These are phyloP conservation scores for Yamadazyma scolyti DNA, from an alignment of 805 yeast genomes.

Conservation along the genomic window DNA sequence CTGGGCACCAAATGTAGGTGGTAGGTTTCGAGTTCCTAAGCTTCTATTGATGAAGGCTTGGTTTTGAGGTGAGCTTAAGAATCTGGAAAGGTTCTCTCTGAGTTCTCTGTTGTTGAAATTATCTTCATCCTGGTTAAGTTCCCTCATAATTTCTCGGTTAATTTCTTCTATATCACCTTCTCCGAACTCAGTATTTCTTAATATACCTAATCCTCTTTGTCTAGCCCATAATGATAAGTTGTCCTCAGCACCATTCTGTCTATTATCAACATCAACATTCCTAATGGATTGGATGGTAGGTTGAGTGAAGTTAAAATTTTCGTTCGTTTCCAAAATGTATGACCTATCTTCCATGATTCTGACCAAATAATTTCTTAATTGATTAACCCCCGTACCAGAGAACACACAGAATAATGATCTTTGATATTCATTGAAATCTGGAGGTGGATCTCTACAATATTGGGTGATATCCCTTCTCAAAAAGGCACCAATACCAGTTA, in stretches of 20 bases:
- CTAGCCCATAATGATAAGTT: slow-evolving; percentile 21
- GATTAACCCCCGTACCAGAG: slow-evolving; percentile 82
- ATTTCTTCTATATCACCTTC: slow-evolving; percentile 22
- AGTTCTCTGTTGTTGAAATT: slow-evolving; percentile 29
- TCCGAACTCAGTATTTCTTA: slow-evolving; percentile 11
- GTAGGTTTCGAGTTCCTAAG: no score
- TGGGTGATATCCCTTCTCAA: slow-evolving; percentile 78
- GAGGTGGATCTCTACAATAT: slow-evolving; percentile 89
- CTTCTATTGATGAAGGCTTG: no score
- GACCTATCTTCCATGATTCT: slow-evolving; percentile 34
- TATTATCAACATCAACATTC: background rate
- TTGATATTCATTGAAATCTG: slow-evolving; percentile 85
- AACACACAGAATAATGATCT: slow-evolving; percentile 86
- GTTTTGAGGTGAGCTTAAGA: no score
- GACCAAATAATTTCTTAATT: slow-evolving; percentile 67
- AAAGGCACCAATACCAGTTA: slow-evolving; percentile 91
- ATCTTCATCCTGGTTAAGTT: slow-evolving; percentile 25
- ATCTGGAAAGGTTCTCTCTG: slow-evolving; percentile 29
- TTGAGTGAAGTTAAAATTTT: no score
- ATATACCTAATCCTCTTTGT: slow-evolving; percentile 27
- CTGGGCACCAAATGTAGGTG: slow-evolving; percentile 44
- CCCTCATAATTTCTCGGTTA: slow-evolving; percentile 29
- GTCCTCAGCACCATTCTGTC: background rate
- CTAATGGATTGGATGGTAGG: background rate
- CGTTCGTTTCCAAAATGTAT: slow-evolving; percentile 21